These are phyloP conservation scores for Citrus unshiu DNA, from an alignment of 345 rosid species.

Conservation along the genomic window DNA sequence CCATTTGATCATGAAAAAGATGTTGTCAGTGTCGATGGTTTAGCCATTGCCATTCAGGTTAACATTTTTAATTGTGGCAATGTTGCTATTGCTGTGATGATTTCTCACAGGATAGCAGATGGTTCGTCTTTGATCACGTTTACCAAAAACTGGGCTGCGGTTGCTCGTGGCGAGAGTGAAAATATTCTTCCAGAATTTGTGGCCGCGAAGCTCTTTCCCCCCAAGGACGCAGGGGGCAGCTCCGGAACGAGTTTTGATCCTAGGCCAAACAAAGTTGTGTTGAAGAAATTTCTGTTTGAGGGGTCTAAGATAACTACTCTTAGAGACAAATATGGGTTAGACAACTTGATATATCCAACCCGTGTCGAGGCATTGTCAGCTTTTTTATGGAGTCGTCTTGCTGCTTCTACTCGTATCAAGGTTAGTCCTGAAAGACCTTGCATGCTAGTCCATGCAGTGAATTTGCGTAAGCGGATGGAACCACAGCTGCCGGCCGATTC, in stretches of 20 bases:
- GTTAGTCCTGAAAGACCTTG: background rate
- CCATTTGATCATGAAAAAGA: background rate
- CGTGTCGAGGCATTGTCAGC: constrained; percentile 40
- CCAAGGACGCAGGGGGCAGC: constrained; percentile 11
- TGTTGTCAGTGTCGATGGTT: background rate
- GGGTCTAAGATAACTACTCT: constrained; percentile 25
- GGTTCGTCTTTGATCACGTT: background rate
- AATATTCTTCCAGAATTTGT: constrained; percentile 20
- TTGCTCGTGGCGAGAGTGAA: constrained; percentile 1
- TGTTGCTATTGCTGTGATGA: background rate
- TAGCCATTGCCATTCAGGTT: background rate
- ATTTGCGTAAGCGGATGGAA: constrained; percentile 33
- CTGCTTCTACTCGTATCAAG: constrained; percentile 22
- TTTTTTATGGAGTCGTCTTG: constrained; percentile 42
- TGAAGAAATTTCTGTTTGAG: constrained; percentile 38
- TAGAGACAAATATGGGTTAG: constrained; percentile 16
- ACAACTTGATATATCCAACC: constrained; percentile 13
- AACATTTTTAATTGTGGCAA: background rate
- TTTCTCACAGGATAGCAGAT: constrained; percentile 1
- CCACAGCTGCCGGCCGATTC: constrained; percentile 24
- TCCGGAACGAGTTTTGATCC: background rate
- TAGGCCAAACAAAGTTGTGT: constrained; percentile 26
- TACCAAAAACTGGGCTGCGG: constrained; percentile 4
- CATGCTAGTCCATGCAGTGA: constrained; percentile 29
- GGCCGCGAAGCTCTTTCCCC: constrained; percentile 39